Evolutionary conservation across 2,329 filamentous ascomycete genomes (phyloP).

Genomic region (Alternaria alternata): DNA sequence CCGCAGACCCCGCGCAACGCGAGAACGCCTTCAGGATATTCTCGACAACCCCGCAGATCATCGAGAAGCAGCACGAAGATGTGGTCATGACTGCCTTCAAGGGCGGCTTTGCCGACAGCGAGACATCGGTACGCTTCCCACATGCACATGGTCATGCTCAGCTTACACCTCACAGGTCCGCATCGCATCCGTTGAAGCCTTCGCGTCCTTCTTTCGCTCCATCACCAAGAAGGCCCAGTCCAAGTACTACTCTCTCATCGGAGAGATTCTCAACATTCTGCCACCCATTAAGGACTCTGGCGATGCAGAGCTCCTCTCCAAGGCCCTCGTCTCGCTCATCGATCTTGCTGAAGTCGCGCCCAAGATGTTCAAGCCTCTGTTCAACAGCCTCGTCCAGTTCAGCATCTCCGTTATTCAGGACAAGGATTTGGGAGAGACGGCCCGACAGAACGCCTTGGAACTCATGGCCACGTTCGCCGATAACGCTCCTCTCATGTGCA

Average conservation of each 20-base stretch:
- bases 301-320: slow-evolving; percentile 90
- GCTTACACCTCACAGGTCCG: slow-evolving; percentile 69
- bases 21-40: slow-evolving; percentile 96
- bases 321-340: slow-evolving; percentile 88
- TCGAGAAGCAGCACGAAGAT: slow-evolving; percentile 93
- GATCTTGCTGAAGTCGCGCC: slow-evolving; percentile 93
- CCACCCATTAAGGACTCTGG: slow-evolving; percentile 91
- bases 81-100: slow-evolving; percentile 88
- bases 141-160: neutral
- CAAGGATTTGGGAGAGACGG: slow-evolving; percentile 89
- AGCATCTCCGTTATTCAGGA: slow-evolving; percentile 93
- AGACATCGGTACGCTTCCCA: slow-evolving; percentile 68
- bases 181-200: slow-evolving; percentile 94
- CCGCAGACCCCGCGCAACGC: slow-evolving; percentile 80
- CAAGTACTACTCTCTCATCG: slow-evolving; percentile 87
- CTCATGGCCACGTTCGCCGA: slow-evolving; percentile 98
- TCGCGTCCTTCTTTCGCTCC: slow-evolving; percentile 93
- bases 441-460: slow-evolving; percentile 93
- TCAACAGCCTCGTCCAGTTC: slow-evolving; percentile 91
- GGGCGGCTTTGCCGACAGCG: slow-evolving; percentile 89
- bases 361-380: slow-evolving; percentile 97
- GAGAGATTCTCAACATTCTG: slow-evolving; percentile 91
- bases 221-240: slow-evolving; percentile 85
- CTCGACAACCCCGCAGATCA: slow-evolving; percentile 91
- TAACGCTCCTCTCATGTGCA: slow-evolving; percentile 91